A percentile compares a stretch with the other conserved stretches of the same genome.
Evolutionary conservation across 371 early-diverging fungal genomes (phyloP).

Genomic region (Mortierella sp.): DNA sequence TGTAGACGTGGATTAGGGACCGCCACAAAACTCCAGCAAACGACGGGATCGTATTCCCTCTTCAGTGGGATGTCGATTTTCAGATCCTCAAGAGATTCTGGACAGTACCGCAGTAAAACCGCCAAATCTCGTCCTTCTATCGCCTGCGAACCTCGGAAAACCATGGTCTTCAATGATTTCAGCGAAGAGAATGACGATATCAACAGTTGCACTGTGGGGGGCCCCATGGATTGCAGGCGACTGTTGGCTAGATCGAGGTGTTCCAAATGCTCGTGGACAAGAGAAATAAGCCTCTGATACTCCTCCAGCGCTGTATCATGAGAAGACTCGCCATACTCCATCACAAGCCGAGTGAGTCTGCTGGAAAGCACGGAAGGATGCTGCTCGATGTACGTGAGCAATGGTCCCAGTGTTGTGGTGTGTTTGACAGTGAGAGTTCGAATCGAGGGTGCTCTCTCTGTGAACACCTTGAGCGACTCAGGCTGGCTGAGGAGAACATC

Average conservation of each 20-base stretch:
- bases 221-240: no score
- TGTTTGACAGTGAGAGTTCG: constrained; percentile 1
- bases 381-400: background rate
- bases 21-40: background rate
- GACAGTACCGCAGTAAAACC: constrained; percentile 2
- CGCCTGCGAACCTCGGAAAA: background rate
- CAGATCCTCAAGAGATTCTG: constrained; percentile 3
- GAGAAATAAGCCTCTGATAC: background rate
- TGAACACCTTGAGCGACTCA: background rate
- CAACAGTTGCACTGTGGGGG: background rate
- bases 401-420: background rate
- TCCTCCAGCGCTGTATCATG: background rate
- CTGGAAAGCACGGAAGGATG: background rate
- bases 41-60: background rate
- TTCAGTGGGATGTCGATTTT: background rate
- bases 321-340: background rate
- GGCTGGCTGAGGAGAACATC: background rate
- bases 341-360: background rate
- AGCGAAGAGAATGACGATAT: background rate
- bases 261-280: background rate
- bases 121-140: background rate
- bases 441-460: constrained; percentile 7
- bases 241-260: no score
- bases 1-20: no score
- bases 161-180: background rate